Evolutionary conservation across 164 flowering plant species (phyloP), one percentile per base, ranked within the genome.

Genomic region (Magnolia sinica): DNA sequence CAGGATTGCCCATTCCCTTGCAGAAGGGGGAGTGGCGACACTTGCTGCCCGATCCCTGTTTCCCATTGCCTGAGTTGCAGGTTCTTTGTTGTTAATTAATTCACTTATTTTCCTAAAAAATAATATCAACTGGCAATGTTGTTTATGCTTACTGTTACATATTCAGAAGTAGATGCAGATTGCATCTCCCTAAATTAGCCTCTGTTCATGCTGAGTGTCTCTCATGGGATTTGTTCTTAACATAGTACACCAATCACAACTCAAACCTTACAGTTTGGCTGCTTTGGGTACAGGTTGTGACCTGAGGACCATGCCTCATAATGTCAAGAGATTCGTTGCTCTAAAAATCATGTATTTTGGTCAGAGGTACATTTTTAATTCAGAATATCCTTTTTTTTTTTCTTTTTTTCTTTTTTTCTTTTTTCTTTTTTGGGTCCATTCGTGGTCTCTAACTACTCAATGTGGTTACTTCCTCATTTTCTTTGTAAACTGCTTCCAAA

Each of bases 331-430:
- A 87, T 88, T 84, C 82, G 84, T 92, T 74, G 98, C 98, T 76
- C 83, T 94, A 23, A 89, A 89, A 83, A 79, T 94, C 68, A 91
- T 94, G 97, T 94, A 94, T 80, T 94, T 94, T 83, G 98, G 98
- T 74, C 85, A 83, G 75, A 91, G 98, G 98, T 94, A 85, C 51
- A 14, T 66, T 75, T 50, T 66, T 66, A 37, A 37, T 14, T 8
- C 45, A 45, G 29, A 16, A 73, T 8, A 45, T 49, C 45, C 23
- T 29, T 22, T 52, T 61, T 70, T 14, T 58, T 9, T n/a, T n/a
- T n/a, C n/a, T n/a, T n/a, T 29, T 22, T 52, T 61, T 70, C 8
- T 58, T 9, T 29, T 22, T 52, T 61, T 70, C 8, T 58, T 9
- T 29, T 22, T 52, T 61, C 64, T 14, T 58, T 9, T 23, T 58